Conservation (phyloP, 352 stramenopile species). For the Phytophthora citricola region DNA sequence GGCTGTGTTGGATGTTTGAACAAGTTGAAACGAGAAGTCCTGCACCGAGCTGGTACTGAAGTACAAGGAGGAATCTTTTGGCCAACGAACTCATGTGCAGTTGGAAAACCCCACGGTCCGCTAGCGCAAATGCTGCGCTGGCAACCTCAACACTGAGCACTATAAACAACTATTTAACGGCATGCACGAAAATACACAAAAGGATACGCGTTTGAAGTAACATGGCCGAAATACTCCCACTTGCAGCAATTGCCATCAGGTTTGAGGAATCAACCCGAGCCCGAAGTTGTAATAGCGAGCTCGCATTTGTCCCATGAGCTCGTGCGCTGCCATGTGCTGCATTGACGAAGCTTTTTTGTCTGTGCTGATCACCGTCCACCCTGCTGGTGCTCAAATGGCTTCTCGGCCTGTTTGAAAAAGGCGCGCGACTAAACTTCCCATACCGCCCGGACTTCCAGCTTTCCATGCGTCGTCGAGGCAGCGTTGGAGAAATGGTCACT, state of each 20-base stretch:
- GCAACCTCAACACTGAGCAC: not conserved
- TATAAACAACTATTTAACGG: slow-evolving; percentile 15
- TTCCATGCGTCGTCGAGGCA: slow-evolving; percentile 20
- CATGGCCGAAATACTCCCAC: slow-evolving; percentile 8
- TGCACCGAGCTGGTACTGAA: too few relatives aligned
- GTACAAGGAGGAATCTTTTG: not conserved
- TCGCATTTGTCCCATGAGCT: slow-evolving; percentile 8
- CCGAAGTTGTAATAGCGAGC: slow-evolving; percentile 21
- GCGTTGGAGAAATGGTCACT: slow-evolving; percentile 25
- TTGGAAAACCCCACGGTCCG: too few relatives aligned
- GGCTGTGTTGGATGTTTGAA: not conserved
- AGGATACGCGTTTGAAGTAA: slow-evolving; percentile 13
- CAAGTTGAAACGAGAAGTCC: too few relatives aligned
- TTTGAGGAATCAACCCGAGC: slow-evolving; percentile 28
- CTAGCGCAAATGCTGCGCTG: too few relatives aligned
- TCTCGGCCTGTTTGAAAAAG: slow-evolving; percentile 34
- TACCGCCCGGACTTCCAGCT: slow-evolving; percentile 10
- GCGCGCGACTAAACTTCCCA: slow-evolving; percentile 14
- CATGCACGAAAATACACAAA: slow-evolving; percentile 7
- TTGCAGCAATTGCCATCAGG: not conserved
- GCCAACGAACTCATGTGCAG: not conserved
- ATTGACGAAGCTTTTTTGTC: slow-evolving; percentile 30
- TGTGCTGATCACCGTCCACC: slow-evolving; percentile 9
- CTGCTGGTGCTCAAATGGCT: slow-evolving; percentile 25
- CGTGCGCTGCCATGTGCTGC: slow-evolving; percentile 18